Percentiles rank a stretch among this genome's conserved stretches.
Conservation (phyloP, 2,329 filamentous ascomycete species). For the Penicillium verrucosum region DNA sequence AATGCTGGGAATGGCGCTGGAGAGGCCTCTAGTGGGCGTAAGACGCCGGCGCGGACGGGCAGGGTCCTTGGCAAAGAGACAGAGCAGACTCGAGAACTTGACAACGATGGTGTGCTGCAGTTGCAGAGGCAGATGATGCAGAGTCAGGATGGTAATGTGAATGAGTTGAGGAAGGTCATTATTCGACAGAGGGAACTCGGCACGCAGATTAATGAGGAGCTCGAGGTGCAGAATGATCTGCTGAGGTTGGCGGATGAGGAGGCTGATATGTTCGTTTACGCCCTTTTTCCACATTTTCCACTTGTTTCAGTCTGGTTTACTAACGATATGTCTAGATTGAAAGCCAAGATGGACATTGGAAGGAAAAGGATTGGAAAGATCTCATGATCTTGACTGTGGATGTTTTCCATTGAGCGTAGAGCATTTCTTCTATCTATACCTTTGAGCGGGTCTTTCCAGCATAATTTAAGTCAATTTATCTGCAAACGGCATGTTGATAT, state of each 20-base stretch:
- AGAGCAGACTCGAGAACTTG: constrained; percentile 59
- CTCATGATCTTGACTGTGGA: constrained; percentile 28
- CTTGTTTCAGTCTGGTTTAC: constrained; percentile 2
- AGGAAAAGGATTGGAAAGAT: constrained; percentile 49
- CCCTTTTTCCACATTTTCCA: neutral
- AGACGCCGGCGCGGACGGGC: constrained; percentile 43
- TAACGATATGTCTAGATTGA: constrained; percentile 32
- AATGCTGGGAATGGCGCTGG: constrained; percentile 21
- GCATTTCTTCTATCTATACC: neutral
- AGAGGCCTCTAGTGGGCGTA: constrained; percentile 12
- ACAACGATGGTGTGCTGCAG: constrained; percentile 63
- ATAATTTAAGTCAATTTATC: neutral
- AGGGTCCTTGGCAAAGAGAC: constrained; percentile 56
- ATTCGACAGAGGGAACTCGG: constrained; percentile 60
- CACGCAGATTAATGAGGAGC: constrained; percentile 60
- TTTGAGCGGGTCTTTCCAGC: neutral
- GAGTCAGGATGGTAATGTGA: constrained; percentile 59
- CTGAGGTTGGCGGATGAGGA: constrained; percentile 59
- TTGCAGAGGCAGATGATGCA: constrained; percentile 61
- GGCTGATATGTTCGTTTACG: constrained; percentile 45
- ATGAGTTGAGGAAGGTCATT: constrained; percentile 58
- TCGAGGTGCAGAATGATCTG: constrained; percentile 61
- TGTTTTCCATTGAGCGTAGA: neutral
- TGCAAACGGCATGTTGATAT: neutral
- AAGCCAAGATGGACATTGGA: constrained; percentile 47